phyloP scores from a whole-genome alignment of 2,329 filamentous ascomycete genomes.

The Ramichloridium luteum region DNA sequence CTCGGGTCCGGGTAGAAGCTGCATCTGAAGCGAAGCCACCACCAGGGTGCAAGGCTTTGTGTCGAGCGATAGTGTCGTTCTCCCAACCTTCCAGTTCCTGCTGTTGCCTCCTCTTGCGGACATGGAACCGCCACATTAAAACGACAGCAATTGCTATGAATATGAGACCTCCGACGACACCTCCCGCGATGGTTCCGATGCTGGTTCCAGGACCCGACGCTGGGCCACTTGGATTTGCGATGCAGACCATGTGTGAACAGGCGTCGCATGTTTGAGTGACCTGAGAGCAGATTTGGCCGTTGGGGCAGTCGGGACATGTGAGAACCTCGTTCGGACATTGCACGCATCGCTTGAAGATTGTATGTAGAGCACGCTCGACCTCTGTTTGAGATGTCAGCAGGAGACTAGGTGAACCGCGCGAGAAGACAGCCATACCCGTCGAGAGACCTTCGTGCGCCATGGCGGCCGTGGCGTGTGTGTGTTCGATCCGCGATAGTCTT shows the following conservation, averaged over 20 bases:
- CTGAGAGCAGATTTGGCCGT: constrained; percentile 47
- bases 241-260: constrained; percentile 48
- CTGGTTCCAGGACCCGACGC: constrained; percentile 42
- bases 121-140: constrained; percentile 75
- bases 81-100: constrained; percentile 43
- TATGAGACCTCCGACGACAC: constrained; percentile 74
- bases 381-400: constrained; percentile 2
- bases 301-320: constrained; percentile 47
- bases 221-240: constrained; percentile 29
- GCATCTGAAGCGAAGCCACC: constrained; percentile 41
- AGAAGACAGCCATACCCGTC: too few relatives aligned
- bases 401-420: too few relatives aligned
- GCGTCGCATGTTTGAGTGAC: constrained; percentile 45
- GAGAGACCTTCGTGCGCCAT: too few relatives aligned
- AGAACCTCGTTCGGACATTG: constrained; percentile 42
- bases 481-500: too few relatives aligned
- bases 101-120: constrained; percentile 64
- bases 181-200: constrained; percentile 77
- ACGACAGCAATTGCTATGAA: constrained; percentile 64
- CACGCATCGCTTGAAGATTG: constrained; percentile 47
- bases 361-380: constrained; percentile 18
- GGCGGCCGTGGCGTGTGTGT: too few relatives aligned
- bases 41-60: constrained; percentile 42
- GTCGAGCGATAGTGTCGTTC: constrained; percentile 41
- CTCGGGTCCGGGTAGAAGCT: constrained; percentile 69